Evolutionary conservation across 2,329 filamentous ascomycete genomes (phyloP), one percentile per base, ranked within the genome.

Genomic region (Penicillium vulpinum): DNA sequence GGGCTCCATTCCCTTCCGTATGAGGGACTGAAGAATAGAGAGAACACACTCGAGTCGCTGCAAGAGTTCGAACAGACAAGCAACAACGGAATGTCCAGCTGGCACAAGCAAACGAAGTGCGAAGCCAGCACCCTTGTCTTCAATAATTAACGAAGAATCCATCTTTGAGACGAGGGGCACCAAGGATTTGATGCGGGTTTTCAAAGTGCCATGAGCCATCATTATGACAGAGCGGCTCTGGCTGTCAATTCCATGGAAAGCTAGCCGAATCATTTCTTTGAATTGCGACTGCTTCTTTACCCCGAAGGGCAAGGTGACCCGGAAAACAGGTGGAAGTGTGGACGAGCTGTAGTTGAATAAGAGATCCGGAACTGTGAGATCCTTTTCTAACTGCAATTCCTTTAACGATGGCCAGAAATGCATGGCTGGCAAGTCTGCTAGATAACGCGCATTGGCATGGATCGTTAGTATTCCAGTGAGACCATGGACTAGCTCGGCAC

Each of bases 41-140:
- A 77, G 55, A 28, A 71, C 64, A 56, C 73, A 73, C 33, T 76
- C 71, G 16, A 78, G 66, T 54, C 70, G 66, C 60, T 77, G 75
- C 28, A 78, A 57, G 33, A 64, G 69, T 57, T 73, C 70, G 53
- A 76, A 66, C 4, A 78, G 64, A 38, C 63, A 55, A n/a, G 68
- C 21, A 24, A 77, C 70, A 21, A 75, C 65, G 11, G 73, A 63
- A 22, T 70, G 67, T 5, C 75, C 75, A 53, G 71, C 68, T 26
- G 73, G 67, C 16, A 68, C 68, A 48, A 72, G 62, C 39, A 77
- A 65, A 46, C 74, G 73, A 49, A 78, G 70, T 15, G 73, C 72
- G 62, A 78, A 77, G 7, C 67, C 67, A 40, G 57, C 58, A 21
- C 72, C 71, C 10, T 65, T 68, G 45, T 65, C 66, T 54, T 71